A percentile compares a stretch with the other conserved stretches of the same genome.
Conservation (phyloP, 2,329 filamentous ascomycete species). For the Neurospora sp. region DNA sequence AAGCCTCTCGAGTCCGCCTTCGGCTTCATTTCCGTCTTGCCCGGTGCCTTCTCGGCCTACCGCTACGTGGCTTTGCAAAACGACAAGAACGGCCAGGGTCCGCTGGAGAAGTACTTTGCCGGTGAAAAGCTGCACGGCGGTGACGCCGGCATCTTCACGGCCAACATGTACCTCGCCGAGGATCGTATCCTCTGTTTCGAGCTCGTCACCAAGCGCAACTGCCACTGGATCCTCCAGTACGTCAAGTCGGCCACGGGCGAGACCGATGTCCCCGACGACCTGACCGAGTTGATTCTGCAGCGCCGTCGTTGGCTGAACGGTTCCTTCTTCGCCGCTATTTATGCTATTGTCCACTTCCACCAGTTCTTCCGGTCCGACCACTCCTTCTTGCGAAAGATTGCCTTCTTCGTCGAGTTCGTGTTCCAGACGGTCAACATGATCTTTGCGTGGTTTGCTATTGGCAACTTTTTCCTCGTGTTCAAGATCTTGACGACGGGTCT, state of each 20-base stretch:
- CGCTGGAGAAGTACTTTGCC: conserved; percentile 91
- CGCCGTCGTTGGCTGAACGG: conserved; percentile 96
- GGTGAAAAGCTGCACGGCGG: conserved; percentile 93
- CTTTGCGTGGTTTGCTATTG: conserved; percentile 96
- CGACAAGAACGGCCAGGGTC: conserved; percentile 88
- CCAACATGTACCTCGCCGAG: conserved; percentile 98
- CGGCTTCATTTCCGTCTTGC: conserved; percentile 93
- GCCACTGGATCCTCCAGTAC: conserved; percentile 94
- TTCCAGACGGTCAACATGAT: conserved; percentile 97
- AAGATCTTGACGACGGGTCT: conserved; percentile 89
- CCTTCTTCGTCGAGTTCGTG: conserved; percentile 84
- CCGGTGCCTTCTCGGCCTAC: conserved; percentile 97
- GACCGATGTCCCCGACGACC: conserved; percentile 90
- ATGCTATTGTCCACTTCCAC: conserved; percentile 89
- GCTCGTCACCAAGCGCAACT: conserved; percentile 93
- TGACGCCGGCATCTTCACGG: conserved; percentile 91
- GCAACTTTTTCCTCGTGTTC: conserved; percentile 99
- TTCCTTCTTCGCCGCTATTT: conserved; percentile 95
- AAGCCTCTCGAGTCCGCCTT: conserved; percentile 96
- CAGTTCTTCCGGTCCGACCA: conserved; percentile 93
- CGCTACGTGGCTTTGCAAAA: conserved; percentile 91
- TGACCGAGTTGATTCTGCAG: conserved; percentile 91
- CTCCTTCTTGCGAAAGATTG: conserved; percentile 74
- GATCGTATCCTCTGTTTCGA: conserved; percentile 99
- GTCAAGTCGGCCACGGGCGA: conserved; percentile 96